phyloP scores from a whole-genome alignment of 148 eudicot species.

The Talinum fruticosum region DNA sequence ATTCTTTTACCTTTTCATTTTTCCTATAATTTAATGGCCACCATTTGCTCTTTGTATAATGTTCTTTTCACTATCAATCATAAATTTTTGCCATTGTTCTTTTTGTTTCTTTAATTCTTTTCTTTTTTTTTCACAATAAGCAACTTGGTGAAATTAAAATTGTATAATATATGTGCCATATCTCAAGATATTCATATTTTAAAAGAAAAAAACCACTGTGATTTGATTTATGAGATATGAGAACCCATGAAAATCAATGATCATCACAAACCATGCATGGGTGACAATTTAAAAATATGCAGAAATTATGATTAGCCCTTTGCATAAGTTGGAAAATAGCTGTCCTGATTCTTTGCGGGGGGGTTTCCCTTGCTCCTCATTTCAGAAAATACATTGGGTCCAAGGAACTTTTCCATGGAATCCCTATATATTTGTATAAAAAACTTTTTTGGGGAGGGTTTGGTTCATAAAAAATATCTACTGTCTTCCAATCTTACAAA shows the following conservation, averaged over 20 bases:
- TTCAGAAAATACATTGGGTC: too few relatives aligned
- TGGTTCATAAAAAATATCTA: neutral
- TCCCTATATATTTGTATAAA: too few relatives aligned
- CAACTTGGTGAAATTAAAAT: neutral
- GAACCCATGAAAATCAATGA: neutral
- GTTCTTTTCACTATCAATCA: neutral
- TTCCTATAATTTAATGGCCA: neutral
- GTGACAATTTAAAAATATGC: too few relatives aligned
- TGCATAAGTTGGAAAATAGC: neutral
- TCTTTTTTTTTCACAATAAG: neutral
- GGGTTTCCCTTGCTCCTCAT: too few relatives aligned
- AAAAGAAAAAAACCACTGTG: too few relatives aligned
- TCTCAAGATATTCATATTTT: neutral
- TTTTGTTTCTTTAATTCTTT: neutral
- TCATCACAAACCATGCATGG: neutral
- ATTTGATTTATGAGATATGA: neutral
- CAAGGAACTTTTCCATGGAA: neutral
- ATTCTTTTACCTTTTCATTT: neutral
- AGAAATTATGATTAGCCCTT: neutral
- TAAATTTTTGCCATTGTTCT: neutral
- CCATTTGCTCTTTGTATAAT: neutral
- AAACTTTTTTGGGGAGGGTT: neutral
- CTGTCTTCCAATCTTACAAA: neutral
- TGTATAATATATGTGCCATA: neutral
- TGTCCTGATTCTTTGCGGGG: neutral